These are phyloP conservation scores for Suillus occidentalis DNA, from an alignment of 768 basidiomycete genomes.

Conservation along the genomic window DNA sequence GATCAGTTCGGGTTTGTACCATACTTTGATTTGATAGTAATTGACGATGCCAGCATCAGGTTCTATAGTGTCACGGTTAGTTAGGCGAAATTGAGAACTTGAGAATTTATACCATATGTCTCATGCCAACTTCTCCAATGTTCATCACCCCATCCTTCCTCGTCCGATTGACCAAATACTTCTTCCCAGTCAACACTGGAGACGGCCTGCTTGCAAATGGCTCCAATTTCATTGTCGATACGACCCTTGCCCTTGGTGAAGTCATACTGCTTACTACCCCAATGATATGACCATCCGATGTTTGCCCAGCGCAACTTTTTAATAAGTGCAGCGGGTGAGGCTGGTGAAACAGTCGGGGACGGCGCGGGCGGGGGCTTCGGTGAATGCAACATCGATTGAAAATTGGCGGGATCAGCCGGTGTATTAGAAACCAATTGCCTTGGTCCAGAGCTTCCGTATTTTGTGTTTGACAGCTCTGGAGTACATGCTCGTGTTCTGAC, in stretches of 20 bases:
- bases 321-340: slow-evolving; percentile 55
- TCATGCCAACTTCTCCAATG: slow-evolving; percentile 77
- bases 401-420: slow-evolving; percentile 59
- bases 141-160: slow-evolving; percentile 51
- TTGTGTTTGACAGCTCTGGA: slow-evolving; percentile 13
- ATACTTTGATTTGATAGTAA: slow-evolving; percentile 81
- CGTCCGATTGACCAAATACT: slow-evolving; percentile 47
- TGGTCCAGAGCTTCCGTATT: slow-evolving; percentile 45
- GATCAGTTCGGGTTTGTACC: neutral
- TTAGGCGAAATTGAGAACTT: slow-evolving; percentile 8
- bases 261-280: slow-evolving; percentile 95
- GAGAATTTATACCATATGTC: slow-evolving; percentile 63
- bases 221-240: slow-evolving; percentile 55
- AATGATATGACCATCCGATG: slow-evolving; percentile 95
- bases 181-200: slow-evolving; percentile 64
- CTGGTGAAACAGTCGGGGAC: slow-evolving; percentile 55
- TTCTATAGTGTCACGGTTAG: slow-evolving; percentile 43
- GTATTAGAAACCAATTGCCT: slow-evolving; percentile 71
- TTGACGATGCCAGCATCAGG: slow-evolving; percentile 98
- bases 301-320: slow-evolving; percentile 92
- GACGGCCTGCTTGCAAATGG: slow-evolving; percentile 66
- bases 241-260: slow-evolving; percentile 68
- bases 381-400: slow-evolving; percentile 48
- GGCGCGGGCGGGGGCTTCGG: slow-evolving; percentile 67
- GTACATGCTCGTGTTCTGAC: slow-evolving; percentile 38